Percentiles rank a stretch among this genome's conserved stretches.
phyloP scores from a whole-genome alignment of 805 yeast genomes.

The Lipomyces spencermartinsiae region DNA sequence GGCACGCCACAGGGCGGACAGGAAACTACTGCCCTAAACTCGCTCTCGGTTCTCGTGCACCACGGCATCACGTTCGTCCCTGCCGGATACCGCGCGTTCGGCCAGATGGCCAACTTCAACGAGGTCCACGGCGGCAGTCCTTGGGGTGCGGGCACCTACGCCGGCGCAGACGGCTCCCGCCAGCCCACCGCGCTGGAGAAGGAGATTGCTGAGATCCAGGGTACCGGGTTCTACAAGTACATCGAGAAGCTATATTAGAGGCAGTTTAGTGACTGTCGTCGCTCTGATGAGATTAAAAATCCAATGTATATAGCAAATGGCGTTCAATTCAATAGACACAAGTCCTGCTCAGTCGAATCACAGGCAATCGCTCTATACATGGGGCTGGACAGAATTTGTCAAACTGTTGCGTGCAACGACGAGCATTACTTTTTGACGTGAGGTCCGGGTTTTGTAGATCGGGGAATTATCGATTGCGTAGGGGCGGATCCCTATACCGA shows the following conservation, averaged over 20 bases:
- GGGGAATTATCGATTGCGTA: too few relatives aligned
- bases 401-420: too few relatives aligned
- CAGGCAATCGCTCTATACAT: too few relatives aligned
- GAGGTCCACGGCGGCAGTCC: slow-evolving; percentile 84
- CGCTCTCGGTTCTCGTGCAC: slow-evolving; percentile 67
- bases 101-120: slow-evolving; percentile 59
- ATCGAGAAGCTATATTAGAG: slow-evolving; percentile 39
- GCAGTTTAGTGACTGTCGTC: too few relatives aligned
- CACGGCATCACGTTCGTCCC: slow-evolving; percentile 82
- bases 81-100: slow-evolving; percentile 71
- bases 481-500: too few relatives aligned
- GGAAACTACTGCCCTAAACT: slow-evolving; percentile 67
- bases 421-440: too few relatives aligned
- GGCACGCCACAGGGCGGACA: slow-evolving; percentile 82
- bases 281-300: too few relatives aligned
- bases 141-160: slow-evolving; percentile 86
- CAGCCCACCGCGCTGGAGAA: slow-evolving; percentile 67
- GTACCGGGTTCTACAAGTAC: slow-evolving; percentile 62
- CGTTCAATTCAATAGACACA: too few relatives aligned
- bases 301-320: too few relatives aligned
- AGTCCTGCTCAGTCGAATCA: too few relatives aligned
- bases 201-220: slow-evolving; percentile 70
- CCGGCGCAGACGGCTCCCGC: slow-evolving; percentile 80
- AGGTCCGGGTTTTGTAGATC: too few relatives aligned
- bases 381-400: too few relatives aligned